Conservation (phyloP, 2,329 filamentous ascomycete species). For the Scortechinia acanthostroma region DNA sequence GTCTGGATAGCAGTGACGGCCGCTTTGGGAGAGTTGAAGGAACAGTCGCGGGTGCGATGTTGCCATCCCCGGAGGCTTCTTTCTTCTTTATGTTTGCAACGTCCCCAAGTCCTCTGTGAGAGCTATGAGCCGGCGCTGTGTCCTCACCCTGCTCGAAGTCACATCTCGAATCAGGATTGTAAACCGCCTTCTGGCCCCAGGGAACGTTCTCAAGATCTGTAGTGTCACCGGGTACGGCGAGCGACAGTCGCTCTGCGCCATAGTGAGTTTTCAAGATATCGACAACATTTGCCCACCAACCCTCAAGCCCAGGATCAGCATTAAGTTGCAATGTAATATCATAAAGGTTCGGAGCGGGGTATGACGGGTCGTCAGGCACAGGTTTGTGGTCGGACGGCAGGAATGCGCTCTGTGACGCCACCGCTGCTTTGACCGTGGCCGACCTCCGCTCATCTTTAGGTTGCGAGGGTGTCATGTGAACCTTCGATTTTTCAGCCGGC, state of each 20-base stretch:
- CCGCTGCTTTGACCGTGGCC: neutral
- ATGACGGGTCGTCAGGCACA: slow-evolving; percentile 31
- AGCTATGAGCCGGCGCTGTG: neutral
- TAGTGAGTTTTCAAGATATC: slow-evolving; percentile 46
- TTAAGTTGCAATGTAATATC: slow-evolving; percentile 46
- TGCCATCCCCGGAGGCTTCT: no score
- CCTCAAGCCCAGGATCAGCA: slow-evolving; percentile 47
- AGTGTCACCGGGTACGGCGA: slow-evolving; percentile 52
- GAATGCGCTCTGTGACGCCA: neutral
- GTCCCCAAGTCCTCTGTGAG: neutral
- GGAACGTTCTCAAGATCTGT: slow-evolving; percentile 61
- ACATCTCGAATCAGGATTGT: neutral
- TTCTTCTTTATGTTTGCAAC: no score
- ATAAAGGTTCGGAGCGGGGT: slow-evolving; percentile 50
- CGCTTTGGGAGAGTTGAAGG: slow-evolving; percentile 13
- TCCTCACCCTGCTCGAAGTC: neutral
- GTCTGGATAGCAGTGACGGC: slow-evolving; percentile 27
- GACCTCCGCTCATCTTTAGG: neutral
- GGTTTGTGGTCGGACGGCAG: slow-evolving; percentile 13
- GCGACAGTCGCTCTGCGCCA: slow-evolving; percentile 46
- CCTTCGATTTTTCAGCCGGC: neutral
- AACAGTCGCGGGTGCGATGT: neutral
- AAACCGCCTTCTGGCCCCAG: slow-evolving; percentile 53
- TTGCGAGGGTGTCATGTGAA: neutral
- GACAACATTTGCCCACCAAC: slow-evolving; percentile 54